A percentile compares a stretch with the other conserved stretches of the same genome.
Evolutionary conservation across 441 rosid species (phyloP).

Genomic region (Mallotus japonicus): DNA sequence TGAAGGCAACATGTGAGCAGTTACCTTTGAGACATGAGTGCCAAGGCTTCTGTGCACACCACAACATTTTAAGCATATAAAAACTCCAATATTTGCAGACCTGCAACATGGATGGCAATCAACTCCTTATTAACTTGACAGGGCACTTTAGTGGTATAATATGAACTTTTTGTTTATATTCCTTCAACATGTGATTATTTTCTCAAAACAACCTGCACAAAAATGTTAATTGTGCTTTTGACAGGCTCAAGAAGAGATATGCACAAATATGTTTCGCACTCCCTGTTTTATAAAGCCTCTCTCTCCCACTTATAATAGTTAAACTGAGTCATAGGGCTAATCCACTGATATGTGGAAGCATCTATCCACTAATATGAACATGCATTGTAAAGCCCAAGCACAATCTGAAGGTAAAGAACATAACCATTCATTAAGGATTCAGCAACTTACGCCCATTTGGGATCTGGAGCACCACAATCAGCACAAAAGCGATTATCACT

Average conservation of each 20-base stretch:
- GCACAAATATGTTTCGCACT: background rate
- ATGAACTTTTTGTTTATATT: background rate
- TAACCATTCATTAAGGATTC: background rate
- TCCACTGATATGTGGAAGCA: background rate
- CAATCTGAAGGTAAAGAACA: background rate
- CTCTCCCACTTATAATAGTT: background rate
- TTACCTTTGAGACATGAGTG: slow-evolving; percentile 86
- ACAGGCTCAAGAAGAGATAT: background rate
- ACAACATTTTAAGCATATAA: slow-evolving; percentile 94
- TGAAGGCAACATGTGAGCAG: slow-evolving; percentile 20
- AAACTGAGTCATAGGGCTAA: background rate
- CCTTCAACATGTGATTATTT: background rate
- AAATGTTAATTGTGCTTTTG: background rate
- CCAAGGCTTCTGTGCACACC: slow-evolving; percentile 98
- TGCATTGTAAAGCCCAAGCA: slow-evolving; percentile 11
- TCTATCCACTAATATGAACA: background rate
- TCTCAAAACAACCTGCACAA: background rate
- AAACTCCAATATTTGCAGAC: slow-evolving; percentile 96
- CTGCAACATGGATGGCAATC: slow-evolving; percentile 45
- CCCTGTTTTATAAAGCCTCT: background rate
- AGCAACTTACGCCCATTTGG: slow-evolving; percentile 95
- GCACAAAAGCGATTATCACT: slow-evolving; percentile 85
- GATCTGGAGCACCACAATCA: slow-evolving; percentile 95
- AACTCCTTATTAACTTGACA: background rate
- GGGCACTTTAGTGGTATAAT: background rate